Evolutionary conservation across 139 green algal genomes (phyloP), one percentile per base, ranked within the genome.

Genomic region (Volvox reticuliferus): DNA sequence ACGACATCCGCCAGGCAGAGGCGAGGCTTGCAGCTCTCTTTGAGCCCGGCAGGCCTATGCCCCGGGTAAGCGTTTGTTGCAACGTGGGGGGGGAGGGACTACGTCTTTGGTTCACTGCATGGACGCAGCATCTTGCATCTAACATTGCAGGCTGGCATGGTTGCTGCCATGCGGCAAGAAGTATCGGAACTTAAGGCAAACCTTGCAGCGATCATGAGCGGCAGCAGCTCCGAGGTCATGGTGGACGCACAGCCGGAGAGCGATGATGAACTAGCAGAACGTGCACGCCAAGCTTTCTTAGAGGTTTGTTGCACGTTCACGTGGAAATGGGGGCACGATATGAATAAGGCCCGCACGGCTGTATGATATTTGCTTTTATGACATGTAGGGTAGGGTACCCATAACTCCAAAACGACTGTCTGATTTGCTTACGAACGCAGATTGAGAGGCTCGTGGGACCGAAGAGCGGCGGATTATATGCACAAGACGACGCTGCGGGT

Each of bases 1-100:
- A 81, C 1, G 30, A 32, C 0, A 88, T 93, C 13, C 33, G 82
- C 2, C 87, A 75, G 19, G 91, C 91, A 1, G 91, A 93, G 44
- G 18, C 3, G 14, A 62, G 61, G 75, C 73, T 93, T 19, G 76
- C 90, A 28, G 73, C 65, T 13, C n/a, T 93, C 21, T 93, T 93
- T 69, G 87, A 93, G 61, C 91, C 91, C 21, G 91, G 91, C 3
- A 91, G 88, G 35, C 67, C 87, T 13, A 92, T 92, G 91, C 91
- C 91, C 0, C 80, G 73, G 50, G 91, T 93, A 65, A 24, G 91
- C 30, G 5, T 55, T 55, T 5, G 44, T 55, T 55, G 44, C 44
- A 22, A 79, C 73, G 86, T 30, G 19, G 26, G 16, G 14, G 26
- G 1, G 32, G 22, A 1, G 71, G 1, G 71, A 13, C 71, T 9